Percentiles rank a stretch among this genome's conserved stretches.
Evolutionary conservation across 345 rosid species (phyloP).

Genomic region (Firmiana major): DNA sequence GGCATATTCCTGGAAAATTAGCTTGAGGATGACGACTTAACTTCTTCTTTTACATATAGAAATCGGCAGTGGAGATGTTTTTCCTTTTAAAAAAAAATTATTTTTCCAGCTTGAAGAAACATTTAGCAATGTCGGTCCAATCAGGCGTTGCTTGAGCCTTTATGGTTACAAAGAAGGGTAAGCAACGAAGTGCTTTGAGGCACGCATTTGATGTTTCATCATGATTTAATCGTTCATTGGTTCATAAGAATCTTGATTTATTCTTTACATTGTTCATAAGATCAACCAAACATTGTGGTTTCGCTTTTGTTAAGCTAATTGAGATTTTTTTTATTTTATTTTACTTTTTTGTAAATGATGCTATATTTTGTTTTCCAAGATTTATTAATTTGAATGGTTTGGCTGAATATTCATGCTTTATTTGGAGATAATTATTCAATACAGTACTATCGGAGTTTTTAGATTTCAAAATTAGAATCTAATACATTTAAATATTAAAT

Average conservation of each 20-base stretch:
- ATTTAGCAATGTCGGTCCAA: conserved; percentile 74
- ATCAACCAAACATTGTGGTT: conserved; percentile 45
- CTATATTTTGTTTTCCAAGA: neutral
- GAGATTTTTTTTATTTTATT: neutral
- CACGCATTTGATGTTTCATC: neutral
- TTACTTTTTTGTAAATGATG: neutral
- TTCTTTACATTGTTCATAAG: too few relatives aligned
- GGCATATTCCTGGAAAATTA: conserved; percentile 52
- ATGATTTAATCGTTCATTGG: neutral
- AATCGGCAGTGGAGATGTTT: too few relatives aligned
- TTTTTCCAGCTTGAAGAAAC: conserved; percentile 76
- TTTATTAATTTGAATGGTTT: neutral
- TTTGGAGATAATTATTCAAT: too few relatives aligned
- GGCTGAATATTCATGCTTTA: neutral
- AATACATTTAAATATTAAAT: too few relatives aligned
- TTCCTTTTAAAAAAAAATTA: too few relatives aligned
- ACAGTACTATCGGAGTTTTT: too few relatives aligned
- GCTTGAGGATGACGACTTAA: too few relatives aligned
- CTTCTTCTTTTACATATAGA: too few relatives aligned
- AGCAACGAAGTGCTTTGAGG: conserved; percentile 9
- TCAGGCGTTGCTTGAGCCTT: conserved; percentile 62
- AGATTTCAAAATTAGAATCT: too few relatives aligned
- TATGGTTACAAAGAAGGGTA: conserved; percentile 78
- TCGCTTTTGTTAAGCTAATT: conserved; percentile 61
- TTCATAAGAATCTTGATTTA: conserved; percentile 11